A percentile compares a stretch with the other conserved stretches of the same genome.
These are phyloP conservation scores for Phytopythium cucurbitacearum DNA, from an alignment of 352 stramenopile species.

Conservation along the genomic window DNA sequence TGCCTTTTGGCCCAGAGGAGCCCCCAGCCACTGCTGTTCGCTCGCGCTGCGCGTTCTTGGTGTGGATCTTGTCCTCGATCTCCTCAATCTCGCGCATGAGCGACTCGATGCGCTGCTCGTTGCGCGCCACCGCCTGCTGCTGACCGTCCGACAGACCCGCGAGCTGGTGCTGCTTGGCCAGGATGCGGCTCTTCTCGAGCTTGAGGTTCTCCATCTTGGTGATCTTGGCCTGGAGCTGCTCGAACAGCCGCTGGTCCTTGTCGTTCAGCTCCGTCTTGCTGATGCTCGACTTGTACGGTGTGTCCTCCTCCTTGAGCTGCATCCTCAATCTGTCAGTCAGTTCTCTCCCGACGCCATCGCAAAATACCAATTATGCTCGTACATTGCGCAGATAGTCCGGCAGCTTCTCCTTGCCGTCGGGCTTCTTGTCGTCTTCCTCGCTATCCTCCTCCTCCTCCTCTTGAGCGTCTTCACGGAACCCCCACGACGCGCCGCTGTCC, in stretches of 20 bases:
- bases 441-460: conserved; percentile 43
- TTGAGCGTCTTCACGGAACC: conserved; percentile 81
- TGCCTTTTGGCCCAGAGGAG: conserved; percentile 4
- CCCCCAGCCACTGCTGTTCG: neutral
- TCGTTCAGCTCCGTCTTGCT: conserved; percentile 36
- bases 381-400: conserved; percentile 75
- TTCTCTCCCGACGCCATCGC: no score
- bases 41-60: conserved; percentile 40
- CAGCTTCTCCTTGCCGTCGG: conserved; percentile 29
- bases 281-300: conserved; percentile 52
- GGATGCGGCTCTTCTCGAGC: conserved; percentile 55
- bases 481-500: conserved; percentile 56
- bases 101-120: conserved; percentile 52
- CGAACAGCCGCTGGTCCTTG: conserved; percentile 76
- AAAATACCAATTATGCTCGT: conserved; percentile 5
- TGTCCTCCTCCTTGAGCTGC: conserved; percentile 47
- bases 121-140: conserved; percentile 48
- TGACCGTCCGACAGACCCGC: conserved; percentile 61
- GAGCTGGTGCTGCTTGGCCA: conserved; percentile 67
- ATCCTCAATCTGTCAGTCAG: neutral
- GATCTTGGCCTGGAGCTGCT: conserved; percentile 76
- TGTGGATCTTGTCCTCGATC: conserved; percentile 51
- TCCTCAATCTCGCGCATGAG: conserved; percentile 64
- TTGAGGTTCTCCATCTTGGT: conserved; percentile 82
- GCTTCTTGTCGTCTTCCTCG: conserved; percentile 13